A percentile compares a stretch with the other conserved stretches of the same genome.
These are phyloP conservation scores for Theobroma grandiflorum DNA, from an alignment of 441 rosid genomes.

Conservation along the genomic window DNA sequence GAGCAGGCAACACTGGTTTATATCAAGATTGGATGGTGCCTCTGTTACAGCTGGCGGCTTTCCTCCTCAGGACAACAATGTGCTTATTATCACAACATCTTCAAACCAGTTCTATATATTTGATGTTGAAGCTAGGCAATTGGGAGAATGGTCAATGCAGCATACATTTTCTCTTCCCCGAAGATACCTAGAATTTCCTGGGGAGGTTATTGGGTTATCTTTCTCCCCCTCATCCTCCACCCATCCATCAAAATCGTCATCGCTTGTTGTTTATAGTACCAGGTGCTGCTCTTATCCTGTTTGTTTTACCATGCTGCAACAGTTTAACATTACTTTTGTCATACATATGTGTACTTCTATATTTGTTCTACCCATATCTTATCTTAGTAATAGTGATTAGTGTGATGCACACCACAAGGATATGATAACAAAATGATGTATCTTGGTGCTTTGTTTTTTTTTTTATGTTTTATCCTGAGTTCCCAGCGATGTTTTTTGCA, in stretches of 20 bases:
- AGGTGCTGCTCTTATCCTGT: slow-evolving; percentile 53
- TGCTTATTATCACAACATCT: slow-evolving; percentile 79
- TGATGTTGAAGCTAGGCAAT: slow-evolving; percentile 87
- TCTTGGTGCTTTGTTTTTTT: slow-evolving; percentile 4
- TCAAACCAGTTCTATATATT: slow-evolving; percentile 86
- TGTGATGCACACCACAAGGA: not conserved
- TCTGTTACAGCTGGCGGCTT: slow-evolving; percentile 95
- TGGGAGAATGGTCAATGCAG: slow-evolving; percentile 83
- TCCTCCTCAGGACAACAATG: slow-evolving; percentile 72
- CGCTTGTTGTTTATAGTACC: slow-evolving; percentile 84
- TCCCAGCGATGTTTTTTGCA: not conserved
- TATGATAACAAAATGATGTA: not conserved
- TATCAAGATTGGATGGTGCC: slow-evolving; percentile 91
- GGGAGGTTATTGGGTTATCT: slow-evolving; percentile 91
- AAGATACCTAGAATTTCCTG: slow-evolving; percentile 89
- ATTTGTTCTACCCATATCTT: not conserved
- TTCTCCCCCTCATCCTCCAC: slow-evolving; percentile 81
- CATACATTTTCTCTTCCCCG: slow-evolving; percentile 67
- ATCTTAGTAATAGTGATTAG: not conserved
- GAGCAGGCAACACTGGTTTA: slow-evolving; percentile 97
- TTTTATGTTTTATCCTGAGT: not conserved
- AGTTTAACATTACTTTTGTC: not conserved
- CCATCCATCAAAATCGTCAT: slow-evolving; percentile 67
- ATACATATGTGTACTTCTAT: not conserved
- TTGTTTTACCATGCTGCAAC: not conserved